Conservation (phyloP, 148 eudicot species). For the Silene latifolia region DNA sequence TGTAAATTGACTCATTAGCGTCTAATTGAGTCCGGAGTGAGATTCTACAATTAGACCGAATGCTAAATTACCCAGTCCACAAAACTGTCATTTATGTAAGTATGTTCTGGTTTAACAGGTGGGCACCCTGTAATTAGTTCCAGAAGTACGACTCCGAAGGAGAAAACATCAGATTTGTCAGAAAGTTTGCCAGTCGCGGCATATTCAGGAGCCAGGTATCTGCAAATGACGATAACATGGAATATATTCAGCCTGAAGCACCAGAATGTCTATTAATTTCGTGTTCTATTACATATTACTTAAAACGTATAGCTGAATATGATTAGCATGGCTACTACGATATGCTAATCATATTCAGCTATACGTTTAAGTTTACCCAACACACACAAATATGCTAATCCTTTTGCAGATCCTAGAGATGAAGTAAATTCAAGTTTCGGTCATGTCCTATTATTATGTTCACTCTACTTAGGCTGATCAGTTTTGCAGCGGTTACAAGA, state of each 20-base stretch:
- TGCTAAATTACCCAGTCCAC: conserved; percentile 75
- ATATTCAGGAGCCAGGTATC: conserved; percentile 94
- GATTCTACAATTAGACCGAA: not conserved
- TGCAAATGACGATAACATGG: conserved; percentile 21
- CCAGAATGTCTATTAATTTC: not conserved
- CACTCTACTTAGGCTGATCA: not conserved
- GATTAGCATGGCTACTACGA: no score
- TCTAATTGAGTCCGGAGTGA: not conserved
- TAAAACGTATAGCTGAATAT: no score
- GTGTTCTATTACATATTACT: not conserved
- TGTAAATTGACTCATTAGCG: not conserved
- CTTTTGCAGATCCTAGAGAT: no score
- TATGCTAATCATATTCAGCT: no score
- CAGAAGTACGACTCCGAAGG: conserved; percentile 80
- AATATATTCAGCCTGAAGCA: not conserved
- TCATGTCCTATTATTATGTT: no score
- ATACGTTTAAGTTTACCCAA: no score
- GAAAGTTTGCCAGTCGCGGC: conserved; percentile 89
- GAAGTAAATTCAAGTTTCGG: no score
- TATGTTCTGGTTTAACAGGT: conserved; percentile 55
- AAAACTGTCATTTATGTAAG: conserved; percentile 73
- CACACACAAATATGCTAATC: no score
- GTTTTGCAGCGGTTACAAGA: not conserved
- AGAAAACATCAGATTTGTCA: conserved; percentile 91
- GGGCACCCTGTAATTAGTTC: conserved; percentile 85